Evolutionary conservation across 306 rosid species (phyloP).

Genomic region (Potentilla sterilis): DNA sequence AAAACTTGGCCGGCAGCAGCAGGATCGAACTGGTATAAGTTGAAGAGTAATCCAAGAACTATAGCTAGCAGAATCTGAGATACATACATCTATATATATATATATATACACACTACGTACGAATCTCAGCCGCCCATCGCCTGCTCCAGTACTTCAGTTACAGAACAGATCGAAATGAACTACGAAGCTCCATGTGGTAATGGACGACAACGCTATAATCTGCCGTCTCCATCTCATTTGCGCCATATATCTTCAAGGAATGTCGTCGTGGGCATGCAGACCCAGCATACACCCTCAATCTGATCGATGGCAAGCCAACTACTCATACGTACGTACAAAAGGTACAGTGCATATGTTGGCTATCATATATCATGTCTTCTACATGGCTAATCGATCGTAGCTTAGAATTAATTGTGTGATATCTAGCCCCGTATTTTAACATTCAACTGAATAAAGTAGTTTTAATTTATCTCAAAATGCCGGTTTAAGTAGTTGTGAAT

Average conservation of each 20-base stretch:
- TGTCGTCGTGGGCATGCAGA: neutral
- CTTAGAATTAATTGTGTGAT: too few relatives aligned
- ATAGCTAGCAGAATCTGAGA: neutral
- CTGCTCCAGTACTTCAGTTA: neutral
- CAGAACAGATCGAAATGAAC: neutral
- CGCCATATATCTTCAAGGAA: neutral
- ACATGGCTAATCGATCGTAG: too few relatives aligned
- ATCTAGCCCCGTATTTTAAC: too few relatives aligned
- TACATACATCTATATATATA: neutral
- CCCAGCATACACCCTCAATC: neutral
- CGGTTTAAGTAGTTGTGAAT: too few relatives aligned
- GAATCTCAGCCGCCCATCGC: neutral
- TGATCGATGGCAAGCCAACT: neutral
- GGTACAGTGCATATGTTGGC: too few relatives aligned
- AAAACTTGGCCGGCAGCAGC: neutral
- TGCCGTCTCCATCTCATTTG: neutral
- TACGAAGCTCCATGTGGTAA: neutral
- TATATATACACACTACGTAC: neutral
- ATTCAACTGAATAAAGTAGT: too few relatives aligned
- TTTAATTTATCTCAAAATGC: too few relatives aligned
- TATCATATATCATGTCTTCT: too few relatives aligned
- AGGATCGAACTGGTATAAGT: neutral
- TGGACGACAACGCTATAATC: neutral
- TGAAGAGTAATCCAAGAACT: neutral
- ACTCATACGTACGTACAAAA: too few relatives aligned